These are phyloP conservation scores for Microsporum audouinii DNA, from an alignment of 2,329 filamentous ascomycete genomes.

Conservation along the genomic window DNA sequence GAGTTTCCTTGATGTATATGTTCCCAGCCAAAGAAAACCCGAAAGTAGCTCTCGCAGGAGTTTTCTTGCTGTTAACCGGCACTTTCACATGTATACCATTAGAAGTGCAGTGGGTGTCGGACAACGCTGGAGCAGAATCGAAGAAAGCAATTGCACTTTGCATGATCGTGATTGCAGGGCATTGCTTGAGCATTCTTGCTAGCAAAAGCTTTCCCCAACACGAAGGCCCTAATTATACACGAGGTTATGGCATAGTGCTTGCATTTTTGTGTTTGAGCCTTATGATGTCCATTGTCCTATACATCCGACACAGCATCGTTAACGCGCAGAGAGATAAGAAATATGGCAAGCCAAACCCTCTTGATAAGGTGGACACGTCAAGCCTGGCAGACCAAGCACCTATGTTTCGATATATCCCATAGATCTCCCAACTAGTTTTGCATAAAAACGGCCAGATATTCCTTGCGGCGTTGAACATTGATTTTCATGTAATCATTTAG, in stretches of 20 bases:
- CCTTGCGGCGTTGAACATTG: too few species aligned
- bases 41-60: constrained; percentile 10
- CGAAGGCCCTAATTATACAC: constrained; percentile 8
- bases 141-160: constrained; percentile 13
- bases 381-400: constrained; percentile 11
- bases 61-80: constrained; percentile 12
- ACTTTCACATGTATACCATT: constrained; percentile 13
- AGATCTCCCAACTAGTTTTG: background rate
- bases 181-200: constrained; percentile 15
- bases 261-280: constrained; percentile 10
- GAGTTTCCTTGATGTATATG: constrained; percentile 25
- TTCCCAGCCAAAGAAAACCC: constrained; percentile 11
- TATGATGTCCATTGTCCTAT: constrained; percentile 7
- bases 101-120: constrained; percentile 13
- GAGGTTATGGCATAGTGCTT: constrained; percentile 13
- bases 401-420: constrained; percentile 13
- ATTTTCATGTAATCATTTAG: too few species aligned
- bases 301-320: constrained; percentile 7
- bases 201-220: constrained; percentile 13
- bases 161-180: constrained; percentile 12
- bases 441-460: too few species aligned
- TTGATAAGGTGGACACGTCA: constrained; percentile 11
- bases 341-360: constrained; percentile 10
- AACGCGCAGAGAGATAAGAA: constrained; percentile 10
- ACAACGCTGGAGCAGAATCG: constrained; percentile 13